Evolutionary conservation across 2,329 filamentous ascomycete species (phyloP), one percentile per base, ranked within the genome.

Genomic region (Fusarium abutilonis): DNA sequence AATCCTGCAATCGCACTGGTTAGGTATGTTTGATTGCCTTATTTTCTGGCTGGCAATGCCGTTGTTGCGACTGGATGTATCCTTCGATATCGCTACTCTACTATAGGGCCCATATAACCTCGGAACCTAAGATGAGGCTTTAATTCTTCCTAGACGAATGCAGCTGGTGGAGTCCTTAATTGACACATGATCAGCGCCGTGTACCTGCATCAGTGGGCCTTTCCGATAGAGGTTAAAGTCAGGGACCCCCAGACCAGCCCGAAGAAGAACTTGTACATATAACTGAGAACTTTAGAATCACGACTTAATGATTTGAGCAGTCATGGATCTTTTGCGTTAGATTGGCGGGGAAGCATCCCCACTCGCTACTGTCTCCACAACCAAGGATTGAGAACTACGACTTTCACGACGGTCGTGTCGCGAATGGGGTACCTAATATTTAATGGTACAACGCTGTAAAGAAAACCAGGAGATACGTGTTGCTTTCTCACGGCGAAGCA

Each of bases 121-220:
- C 21, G 49, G 19, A 4, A 19, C 19, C 19, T 15, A 60, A 52
- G 34, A 39, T 40, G 47, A 39, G 40, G 34, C 26, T 51, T 51
- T 46, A n/a, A 15, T 35, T 40, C 31, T 38, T 35, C 29, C 53
- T 35, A 28, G 45, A 44, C 28, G 40, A 38, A 56, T 50, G 40
- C 35, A 51, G 53, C 17, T 45, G 48, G 61, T 65, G 49, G 61
- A 46, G 46, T 17, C 35, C 28, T 45, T 19, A 44, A 34, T 47
- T 31, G 55, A 41, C 49, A 52, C 51, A 52, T 52, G 42, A 61
- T 47, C 46, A 61, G 50, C 32, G 36, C 45, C 60, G 34, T 41
- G 63, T 66, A 66, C 63, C 63, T 66, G 63, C 63, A 66, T 66
- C 52, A 52, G 53, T 66, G 58, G 63, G 62, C 43, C 53, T 29